phyloP scores from a whole-genome alignment of 345 rosid genomes.

The Aurinia saxatilis region DNA sequence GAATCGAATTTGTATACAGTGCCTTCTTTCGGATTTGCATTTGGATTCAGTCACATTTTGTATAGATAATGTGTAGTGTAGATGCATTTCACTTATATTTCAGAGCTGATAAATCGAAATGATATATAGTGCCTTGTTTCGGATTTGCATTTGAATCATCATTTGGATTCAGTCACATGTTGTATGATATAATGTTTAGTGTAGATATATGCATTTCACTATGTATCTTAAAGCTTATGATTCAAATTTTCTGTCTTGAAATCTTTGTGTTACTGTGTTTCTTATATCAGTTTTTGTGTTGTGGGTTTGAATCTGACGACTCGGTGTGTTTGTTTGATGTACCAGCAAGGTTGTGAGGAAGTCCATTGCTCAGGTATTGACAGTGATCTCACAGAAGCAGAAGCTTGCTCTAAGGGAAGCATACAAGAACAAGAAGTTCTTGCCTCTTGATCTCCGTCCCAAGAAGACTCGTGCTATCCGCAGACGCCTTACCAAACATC shows the following conservation, averaged over 20 bases:
- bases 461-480: slow-evolving; percentile 96
- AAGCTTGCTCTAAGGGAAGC: slow-evolving; percentile 70
- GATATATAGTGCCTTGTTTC: not conserved
- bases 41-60: not conserved
- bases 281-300: not conserved
- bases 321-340: not conserved
- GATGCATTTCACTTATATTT: not conserved
- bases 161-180: not conserved
- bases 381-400: slow-evolving; percentile 84
- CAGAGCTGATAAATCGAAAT: not conserved
- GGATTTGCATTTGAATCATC: not conserved
- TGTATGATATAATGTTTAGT: not conserved
- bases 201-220: too few relatives aligned
- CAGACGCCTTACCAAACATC: slow-evolving; percentile 81
- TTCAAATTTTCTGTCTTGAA: too few relatives aligned
- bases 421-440: slow-evolving; percentile 70
- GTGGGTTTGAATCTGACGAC: not conserved
- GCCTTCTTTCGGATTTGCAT: not conserved
- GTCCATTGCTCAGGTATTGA: slow-evolving; percentile 85
- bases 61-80: not conserved
- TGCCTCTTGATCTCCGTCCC: slow-evolving; percentile 93
- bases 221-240: too few relatives aligned
- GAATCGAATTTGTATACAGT: not conserved
- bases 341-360: slow-evolving; percentile 85
- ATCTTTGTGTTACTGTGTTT: too few relatives aligned